Evolutionary conservation across 371 early-diverging fungal species (phyloP).

Genomic region (Mucor lusitanicus): DNA sequence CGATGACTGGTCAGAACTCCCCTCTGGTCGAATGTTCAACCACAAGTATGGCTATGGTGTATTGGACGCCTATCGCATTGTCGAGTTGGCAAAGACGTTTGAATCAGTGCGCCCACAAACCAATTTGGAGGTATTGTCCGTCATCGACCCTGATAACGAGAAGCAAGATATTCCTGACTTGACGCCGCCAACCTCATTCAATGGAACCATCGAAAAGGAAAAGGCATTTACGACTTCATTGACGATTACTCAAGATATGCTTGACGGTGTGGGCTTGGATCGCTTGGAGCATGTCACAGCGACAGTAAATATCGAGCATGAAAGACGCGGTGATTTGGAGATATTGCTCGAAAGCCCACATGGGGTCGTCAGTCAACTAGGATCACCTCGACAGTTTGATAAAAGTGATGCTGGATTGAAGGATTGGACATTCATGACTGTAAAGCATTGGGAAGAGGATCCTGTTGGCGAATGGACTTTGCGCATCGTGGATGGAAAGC

Average conservation of each 20-base stretch:
- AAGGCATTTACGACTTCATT: constrained; percentile 38
- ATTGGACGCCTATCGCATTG: constrained; percentile 81
- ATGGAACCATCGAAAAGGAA: constrained; percentile 30
- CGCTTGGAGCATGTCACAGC: constrained; percentile 85
- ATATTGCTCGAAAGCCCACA: constrained; percentile 75
- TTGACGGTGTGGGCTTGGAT: constrained; percentile 52
- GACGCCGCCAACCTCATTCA: constrained; percentile 42
- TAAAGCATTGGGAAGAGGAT: constrained; percentile 94
- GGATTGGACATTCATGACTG: constrained; percentile 94
- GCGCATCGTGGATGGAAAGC: constrained; percentile 55
- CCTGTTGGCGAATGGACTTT: constrained; percentile 83
- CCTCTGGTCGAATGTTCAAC: constrained; percentile 74
- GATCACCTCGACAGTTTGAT: constrained; percentile 69
- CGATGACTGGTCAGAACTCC: constrained; percentile 63
- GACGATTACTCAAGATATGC: constrained; percentile 43
- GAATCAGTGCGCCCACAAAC: constrained; percentile 65
- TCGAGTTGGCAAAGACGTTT: constrained; percentile 68
- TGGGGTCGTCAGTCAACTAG: constrained; percentile 71
- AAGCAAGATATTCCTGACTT: constrained; percentile 44
- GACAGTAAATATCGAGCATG: constrained; percentile 76
- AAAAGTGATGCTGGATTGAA: constrained; percentile 65
- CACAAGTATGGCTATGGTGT: constrained; percentile 93
- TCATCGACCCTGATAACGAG: constrained; percentile 6
- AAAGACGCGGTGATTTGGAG: constrained; percentile 80
- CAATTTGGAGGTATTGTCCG: constrained; percentile 48